Conservation (phyloP, 768 basidiomycete genomes). For the Mycena pura region DNA sequence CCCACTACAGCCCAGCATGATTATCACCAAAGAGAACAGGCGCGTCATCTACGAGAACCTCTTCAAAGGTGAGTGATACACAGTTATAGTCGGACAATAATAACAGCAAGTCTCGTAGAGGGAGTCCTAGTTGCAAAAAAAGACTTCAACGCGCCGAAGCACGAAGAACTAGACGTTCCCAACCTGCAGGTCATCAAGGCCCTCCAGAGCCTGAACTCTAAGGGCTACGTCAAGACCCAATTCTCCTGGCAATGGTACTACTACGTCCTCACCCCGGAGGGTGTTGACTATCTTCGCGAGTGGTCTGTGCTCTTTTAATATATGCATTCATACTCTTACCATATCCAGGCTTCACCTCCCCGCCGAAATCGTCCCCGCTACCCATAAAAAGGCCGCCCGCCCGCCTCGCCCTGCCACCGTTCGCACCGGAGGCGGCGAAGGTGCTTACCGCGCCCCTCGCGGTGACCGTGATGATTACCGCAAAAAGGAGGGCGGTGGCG, state of each 20-base stretch:
- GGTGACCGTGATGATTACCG: constrained; percentile 91
- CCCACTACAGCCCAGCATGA: constrained; percentile 69
- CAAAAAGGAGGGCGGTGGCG: constrained; percentile 84
- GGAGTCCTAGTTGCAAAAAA: constrained; percentile 99
- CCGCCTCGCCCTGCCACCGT: constrained; percentile 81
- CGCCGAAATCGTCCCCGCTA: constrained; percentile 93
- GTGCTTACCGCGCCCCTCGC: constrained; percentile 88
- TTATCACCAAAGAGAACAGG: constrained; percentile 95
- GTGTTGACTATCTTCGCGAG: constrained; percentile 96
- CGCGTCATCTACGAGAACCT: constrained; percentile 98
- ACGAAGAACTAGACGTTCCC: constrained; percentile 84
- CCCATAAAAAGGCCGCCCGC: constrained; percentile 96
- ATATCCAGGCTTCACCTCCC: constrained; percentile 90
- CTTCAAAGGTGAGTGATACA: constrained; percentile 87
- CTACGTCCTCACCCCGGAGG: constrained; percentile 96
- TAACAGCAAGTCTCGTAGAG: constrained; percentile 59
- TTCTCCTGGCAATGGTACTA: constrained; percentile 99
- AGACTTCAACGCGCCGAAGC: constrained; percentile 97
- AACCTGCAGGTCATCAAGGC: constrained; percentile 78
- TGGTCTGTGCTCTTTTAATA: constrained; percentile 51
- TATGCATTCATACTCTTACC: not conserved
- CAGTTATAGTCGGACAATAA: not conserved
- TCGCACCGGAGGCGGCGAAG: constrained; percentile 75
- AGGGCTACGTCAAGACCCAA: constrained; percentile 96
- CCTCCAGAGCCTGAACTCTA: constrained; percentile 71